Evolutionary conservation across 306 rosid species (phyloP), one percentile per base, ranked within the genome.

Genomic region (Astragalus glycyphyllos): DNA sequence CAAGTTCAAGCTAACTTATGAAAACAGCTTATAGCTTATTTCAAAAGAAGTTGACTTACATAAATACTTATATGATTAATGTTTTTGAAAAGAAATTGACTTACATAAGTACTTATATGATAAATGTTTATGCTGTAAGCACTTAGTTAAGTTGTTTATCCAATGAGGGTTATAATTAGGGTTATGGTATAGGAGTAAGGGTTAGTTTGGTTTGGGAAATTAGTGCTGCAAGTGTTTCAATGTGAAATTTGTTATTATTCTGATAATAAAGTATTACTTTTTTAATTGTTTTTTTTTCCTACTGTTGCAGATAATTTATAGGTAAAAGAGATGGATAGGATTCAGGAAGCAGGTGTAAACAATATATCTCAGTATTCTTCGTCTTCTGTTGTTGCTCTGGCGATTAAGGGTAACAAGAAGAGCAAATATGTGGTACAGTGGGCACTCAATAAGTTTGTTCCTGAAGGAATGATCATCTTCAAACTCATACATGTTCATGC

Each of bases 391-490:
- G 90, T 94, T 58, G 97, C 96, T 57, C 69, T 94, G 32, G 99
- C 97, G 41, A 78, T 94, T 76, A 87, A 82, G 72, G 99, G 99
- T 58, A 82, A 67, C 74, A 89, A 76, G 54, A 91, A 87, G 49
- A 89, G 96, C 84, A 89, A 86, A 80, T 74, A 79, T 82, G 83
- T 91, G 6, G 84, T 91, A 31, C 85, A 68, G 26, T 94, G 99
- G 96, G 87, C 96, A 2, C 85, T 91, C 12, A 90, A 89, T 29
- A 89, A 89, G 83, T 89, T 91, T 82, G 85, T 86, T 66, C 91
- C 92, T 0, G 92, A 91, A 80, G 96, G 91, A 72, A 75, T 58
- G 77, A 74, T 75, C 45, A 17, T 55, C 69, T 84, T 87, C 85
- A 94, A 86, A 88, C 69, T 94, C 66, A 72, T 94, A 13, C 97